Evolutionary conservation across 164 flowering plant genomes (phyloP), one percentile per base, ranked within the genome.

Genomic region (Pachysandra terminalis): DNA sequence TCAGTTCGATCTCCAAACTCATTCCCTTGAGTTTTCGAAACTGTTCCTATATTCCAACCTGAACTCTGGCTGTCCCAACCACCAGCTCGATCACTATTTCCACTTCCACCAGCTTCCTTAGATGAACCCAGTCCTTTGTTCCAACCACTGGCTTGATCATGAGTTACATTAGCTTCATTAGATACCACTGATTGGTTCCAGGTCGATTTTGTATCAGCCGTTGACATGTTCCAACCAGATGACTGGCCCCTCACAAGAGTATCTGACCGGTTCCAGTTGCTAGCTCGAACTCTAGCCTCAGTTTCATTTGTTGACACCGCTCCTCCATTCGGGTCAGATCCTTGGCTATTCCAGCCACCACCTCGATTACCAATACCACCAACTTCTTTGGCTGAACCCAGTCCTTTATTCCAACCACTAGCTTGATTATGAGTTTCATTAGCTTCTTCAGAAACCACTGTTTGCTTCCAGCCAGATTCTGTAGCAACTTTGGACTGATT

Each of bases 81-180:
- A 40, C 45, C n/a, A n/a, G n/a, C n/a, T n/a, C n/a, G n/a, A n/a
- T n/a, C n/a, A n/a, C n/a, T n/a, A n/a, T n/a, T n/a, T n/a, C n/a
- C n/a, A n/a, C n/a, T n/a, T n/a, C n/a, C 59, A 63, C 65, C 74
- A 40, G 58, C 53, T 26, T 32, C 70, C 14, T 63, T 71, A 26
- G 32, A 27, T 17, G 63, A 48, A 54, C 54, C 70, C 17, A 66
- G 16, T 45, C 72, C 76, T 32, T 51, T 68, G 56, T 58, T 48
- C 77, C 73, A 68, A 32, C 76, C 62, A 17, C 71, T 71, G 27
- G 59, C 37, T 64, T 61, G 40, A 22, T 53, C 24, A 32, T 28
- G 27, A 23, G 19, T 49, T 13, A 55, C 63, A 41, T 70, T 61
- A 56, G 61, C 26, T 64, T 56, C 71, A 25, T 70, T 68, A 62